These are phyloP conservation scores for Coemansia sp. DNA, from an alignment of 192 early-diverging fungal genomes.

Conservation along the genomic window DNA sequence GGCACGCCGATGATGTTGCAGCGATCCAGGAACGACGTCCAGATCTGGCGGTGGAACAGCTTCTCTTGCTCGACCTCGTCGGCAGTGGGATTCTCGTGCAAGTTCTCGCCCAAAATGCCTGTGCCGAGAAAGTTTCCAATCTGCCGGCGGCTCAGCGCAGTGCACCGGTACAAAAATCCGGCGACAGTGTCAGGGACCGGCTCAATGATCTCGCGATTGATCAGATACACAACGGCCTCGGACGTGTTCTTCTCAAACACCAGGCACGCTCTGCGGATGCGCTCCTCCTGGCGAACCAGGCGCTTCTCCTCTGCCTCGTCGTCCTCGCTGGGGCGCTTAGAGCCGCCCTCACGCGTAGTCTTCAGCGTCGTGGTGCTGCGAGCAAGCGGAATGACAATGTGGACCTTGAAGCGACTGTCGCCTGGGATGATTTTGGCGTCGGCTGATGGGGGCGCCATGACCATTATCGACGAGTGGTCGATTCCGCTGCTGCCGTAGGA, in stretches of 20 bases:
- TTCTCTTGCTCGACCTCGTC: conserved; percentile 57
- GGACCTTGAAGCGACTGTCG: conserved; percentile 44
- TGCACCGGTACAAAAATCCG: conserved; percentile 56
- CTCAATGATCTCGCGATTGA: conserved; percentile 54
- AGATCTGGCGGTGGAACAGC: conserved; percentile 55
- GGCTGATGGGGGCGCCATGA: conserved; percentile 40
- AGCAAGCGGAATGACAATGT: conserved; percentile 48
- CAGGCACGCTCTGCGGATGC: conserved; percentile 50
- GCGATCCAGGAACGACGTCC: conserved; percentile 52
- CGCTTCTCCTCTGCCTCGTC: conserved; percentile 52
- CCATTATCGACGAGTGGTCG: conserved; percentile 5
- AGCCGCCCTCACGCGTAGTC: conserved; percentile 46
- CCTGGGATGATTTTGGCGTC: conserved; percentile 29
- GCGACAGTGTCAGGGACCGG: conserved; percentile 47
- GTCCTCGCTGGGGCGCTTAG: conserved; percentile 49
- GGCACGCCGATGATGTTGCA: conserved; percentile 55
- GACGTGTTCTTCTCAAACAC: conserved; percentile 56
- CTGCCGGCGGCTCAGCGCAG: conserved; percentile 57
- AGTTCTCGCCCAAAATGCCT: conserved; percentile 54
- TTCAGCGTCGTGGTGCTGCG: conserved; percentile 26
- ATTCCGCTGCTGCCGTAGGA: not conserved
- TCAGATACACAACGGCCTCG: conserved; percentile 52
- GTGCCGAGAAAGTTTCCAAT: conserved; percentile 52
- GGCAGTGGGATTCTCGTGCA: conserved; percentile 45
- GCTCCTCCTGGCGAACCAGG: conserved; percentile 50